A percentile compares a stretch with the other conserved stretches of the same genome.
These are phyloP conservation scores for Suhomyces prunicola DNA, from an alignment of 805 yeast genomes.

Conservation along the genomic window DNA sequence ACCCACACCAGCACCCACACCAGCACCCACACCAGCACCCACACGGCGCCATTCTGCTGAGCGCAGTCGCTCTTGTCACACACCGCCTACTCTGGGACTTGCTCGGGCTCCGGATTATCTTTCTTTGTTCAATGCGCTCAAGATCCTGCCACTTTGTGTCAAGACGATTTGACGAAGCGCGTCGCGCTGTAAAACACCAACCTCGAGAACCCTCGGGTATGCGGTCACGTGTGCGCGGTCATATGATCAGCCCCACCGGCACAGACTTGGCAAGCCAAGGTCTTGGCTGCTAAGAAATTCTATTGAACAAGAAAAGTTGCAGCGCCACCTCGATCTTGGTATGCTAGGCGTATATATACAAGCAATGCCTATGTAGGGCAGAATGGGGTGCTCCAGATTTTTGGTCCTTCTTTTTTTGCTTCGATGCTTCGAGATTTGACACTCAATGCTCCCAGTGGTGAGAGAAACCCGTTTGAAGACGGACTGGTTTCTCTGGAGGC, in stretches of 20 bases:
- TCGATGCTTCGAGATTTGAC: slow-evolving; percentile 14
- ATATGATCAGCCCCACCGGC: no score
- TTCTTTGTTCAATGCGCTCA: neutral
- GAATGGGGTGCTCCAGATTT: no score
- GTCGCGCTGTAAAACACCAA: neutral
- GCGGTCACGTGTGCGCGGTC: no score
- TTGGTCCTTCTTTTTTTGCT: no score
- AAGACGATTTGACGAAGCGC: neutral
- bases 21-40: no score
- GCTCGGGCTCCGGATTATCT: neutral
- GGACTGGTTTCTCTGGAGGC: neutral
- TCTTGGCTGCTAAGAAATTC: neutral
- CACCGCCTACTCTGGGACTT: no score
- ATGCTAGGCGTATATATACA: neutral
- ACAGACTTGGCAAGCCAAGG: neutral
- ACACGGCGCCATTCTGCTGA: no score
- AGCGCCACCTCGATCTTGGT: neutral
- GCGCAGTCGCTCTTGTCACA: no score
- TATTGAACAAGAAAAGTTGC: slow-evolving; percentile 2
- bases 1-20: no score
- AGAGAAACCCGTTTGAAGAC: slow-evolving; percentile 2
- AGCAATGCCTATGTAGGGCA: no score
- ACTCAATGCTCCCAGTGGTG: slow-evolving; percentile 10
- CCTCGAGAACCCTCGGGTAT: no score
- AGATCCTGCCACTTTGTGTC: neutral